Evolutionary conservation across 1,284 basidiomycete genomes (phyloP).

Genomic region (Boletus nobilissimus): DNA sequence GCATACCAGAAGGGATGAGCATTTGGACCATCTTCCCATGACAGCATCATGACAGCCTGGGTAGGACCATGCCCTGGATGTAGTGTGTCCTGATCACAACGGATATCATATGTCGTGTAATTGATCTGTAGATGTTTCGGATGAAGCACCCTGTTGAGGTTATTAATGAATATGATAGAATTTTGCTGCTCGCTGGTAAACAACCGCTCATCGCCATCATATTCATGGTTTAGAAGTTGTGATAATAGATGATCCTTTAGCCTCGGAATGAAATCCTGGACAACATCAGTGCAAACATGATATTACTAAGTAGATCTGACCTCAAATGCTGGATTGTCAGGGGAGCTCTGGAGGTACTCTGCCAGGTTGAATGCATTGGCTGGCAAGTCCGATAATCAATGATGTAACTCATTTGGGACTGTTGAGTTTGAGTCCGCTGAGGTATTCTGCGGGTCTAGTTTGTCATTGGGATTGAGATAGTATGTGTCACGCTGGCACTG

Average conservation of each 20-base stretch:
- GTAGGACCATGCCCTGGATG: constrained; percentile 8
- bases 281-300: not conserved
- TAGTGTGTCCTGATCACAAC: constrained; percentile 32
- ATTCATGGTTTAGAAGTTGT: constrained; percentile 8
- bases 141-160: not conserved
- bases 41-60: constrained; percentile 27
- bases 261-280: constrained; percentile 33
- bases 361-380: constrained; percentile 27
- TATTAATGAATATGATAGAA: not conserved
- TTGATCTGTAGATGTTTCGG: constrained; percentile 22
- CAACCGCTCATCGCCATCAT: constrained; percentile 20
- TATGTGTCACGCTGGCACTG: not conserved
- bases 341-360: constrained; percentile 6
- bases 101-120: constrained; percentile 31
- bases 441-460: no score
- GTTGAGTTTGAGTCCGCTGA: no score
- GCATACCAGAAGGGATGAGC: constrained; percentile 38
- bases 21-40: not conserved
- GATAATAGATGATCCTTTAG: constrained; percentile 35
- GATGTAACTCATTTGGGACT: constrained; percentile 13
- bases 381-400: not conserved
- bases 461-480: no score
- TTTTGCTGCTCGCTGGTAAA: not conserved
- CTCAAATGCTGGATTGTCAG: constrained; percentile 23
- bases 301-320: constrained; percentile 1